Base-by-base conservation (phyloP, 371 early-diverging fungal genomes). In the Apophysomyces variabilis region DNA sequence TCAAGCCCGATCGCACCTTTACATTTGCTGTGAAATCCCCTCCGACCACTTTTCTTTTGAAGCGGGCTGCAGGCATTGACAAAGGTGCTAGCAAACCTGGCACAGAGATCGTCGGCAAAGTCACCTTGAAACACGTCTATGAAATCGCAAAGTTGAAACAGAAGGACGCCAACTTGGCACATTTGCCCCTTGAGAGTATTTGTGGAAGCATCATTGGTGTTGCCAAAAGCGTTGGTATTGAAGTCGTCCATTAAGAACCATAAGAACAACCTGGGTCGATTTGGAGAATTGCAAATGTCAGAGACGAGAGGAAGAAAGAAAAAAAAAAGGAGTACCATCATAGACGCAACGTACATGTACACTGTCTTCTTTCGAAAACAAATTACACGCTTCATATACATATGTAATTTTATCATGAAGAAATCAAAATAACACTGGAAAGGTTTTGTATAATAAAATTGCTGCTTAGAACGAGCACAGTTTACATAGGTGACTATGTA, bases 141-240 rank as follows among this genome's bases (percentile, higher is more conserved):
- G 96, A 96, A 71, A 96, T 97, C 66, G 96, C 95, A 18, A 89
- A 92, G 76, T 85, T 97, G 75, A 97, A 98, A 82, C 83, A 91
- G 66, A 73, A 83, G 39, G 97, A 98, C 70, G 88, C 84, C 32
- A 91, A 87, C n/a, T 78, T 94, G 80, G 85, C 85, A 65, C 91
- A 91, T 72, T 69, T 90, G 47, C 75, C 81, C 18, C 80, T 98
- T 64, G 75, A 90, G 68, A 84, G 86, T 57, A 89, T 96, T 62
- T 89, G 92, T 69, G 82, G 85, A 9, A 79, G 89, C 68, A 84
- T 98, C 50, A 78, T 95, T 68, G 94, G 93, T 60, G 87, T 92
- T 16, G 94, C 96, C 38, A 88, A 79, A 72, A 89, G 91, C 57
- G 90, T 93, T 73, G 99, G 97, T 26, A 89, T 98, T 67, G 86